Evolutionary conservation across 257 asterid genomes (phyloP).

Genomic region (Scutellaria galericulata): DNA sequence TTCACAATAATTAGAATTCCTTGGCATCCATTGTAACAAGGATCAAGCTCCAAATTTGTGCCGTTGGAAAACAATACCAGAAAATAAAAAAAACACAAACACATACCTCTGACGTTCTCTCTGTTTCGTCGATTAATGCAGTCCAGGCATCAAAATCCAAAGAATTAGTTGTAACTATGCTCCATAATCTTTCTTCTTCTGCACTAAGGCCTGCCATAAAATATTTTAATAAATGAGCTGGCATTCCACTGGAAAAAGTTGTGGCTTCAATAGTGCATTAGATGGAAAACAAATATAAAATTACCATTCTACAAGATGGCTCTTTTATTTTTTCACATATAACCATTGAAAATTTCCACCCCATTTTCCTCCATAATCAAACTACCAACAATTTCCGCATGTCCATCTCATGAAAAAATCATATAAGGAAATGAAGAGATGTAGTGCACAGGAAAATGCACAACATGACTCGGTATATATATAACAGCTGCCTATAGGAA

Average conservation of each 20-base stretch:
- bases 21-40: neutral
- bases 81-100: slow-evolving; percentile 9
- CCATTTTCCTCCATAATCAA: slow-evolving; percentile 20
- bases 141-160: slow-evolving; percentile 95
- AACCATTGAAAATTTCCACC: slow-evolving; percentile 9
- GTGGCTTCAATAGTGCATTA: neutral
- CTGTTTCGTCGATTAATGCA: slow-evolving; percentile 91
- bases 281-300: slow-evolving; percentile 1
- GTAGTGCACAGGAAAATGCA: neutral
- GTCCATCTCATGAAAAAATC: neutral
- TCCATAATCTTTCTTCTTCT: slow-evolving; percentile 97
- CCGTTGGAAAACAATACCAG: slow-evolving; percentile 17
- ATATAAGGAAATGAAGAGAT: neutral
- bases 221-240: slow-evolving; percentile 1
- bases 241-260: slow-evolving; percentile 12
- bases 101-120: slow-evolving; percentile 85
- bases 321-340: neutral
- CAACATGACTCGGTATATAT: neutral
- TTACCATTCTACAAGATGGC: neutral
- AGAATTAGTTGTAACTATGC: slow-evolving; percentile 84
- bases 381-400: slow-evolving; percentile 18
- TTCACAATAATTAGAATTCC: neutral
- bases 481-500: neutral
- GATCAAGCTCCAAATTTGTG: slow-evolving; percentile 11
- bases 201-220: slow-evolving; percentile 66